Evolutionary conservation across 2,329 filamentous ascomycete genomes (phyloP).

Genomic region (Aureobasidium sp.): DNA sequence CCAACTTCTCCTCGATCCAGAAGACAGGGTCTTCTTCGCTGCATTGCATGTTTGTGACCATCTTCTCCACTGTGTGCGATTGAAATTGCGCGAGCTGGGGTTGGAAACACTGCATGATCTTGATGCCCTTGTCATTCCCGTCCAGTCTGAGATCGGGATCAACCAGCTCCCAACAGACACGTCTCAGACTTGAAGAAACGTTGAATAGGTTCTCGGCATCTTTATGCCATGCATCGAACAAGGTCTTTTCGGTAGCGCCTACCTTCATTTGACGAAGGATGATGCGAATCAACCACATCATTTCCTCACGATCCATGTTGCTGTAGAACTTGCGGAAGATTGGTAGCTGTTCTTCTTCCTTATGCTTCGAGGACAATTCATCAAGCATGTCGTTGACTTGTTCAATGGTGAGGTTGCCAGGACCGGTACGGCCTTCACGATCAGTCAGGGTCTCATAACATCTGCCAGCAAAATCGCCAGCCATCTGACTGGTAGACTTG

Average conservation of each 20-base stretch:
- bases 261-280: constrained; percentile 73
- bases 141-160: constrained; percentile 66
- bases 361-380: constrained; percentile 61
- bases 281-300: constrained; percentile 92
- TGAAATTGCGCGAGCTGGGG: constrained; percentile 92
- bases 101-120: constrained; percentile 90
- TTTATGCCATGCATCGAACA: constrained; percentile 60
- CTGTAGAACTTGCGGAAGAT: constrained; percentile 80
- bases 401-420: constrained; percentile 73
- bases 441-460: constrained; percentile 84
- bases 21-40: constrained; percentile 68
- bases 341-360: constrained; percentile 74
- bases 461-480: constrained; percentile 85
- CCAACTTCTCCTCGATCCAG: constrained; percentile 97
- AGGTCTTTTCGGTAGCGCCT: constrained; percentile 76
- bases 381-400: constrained; percentile 87
- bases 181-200: constrained; percentile 78
- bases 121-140: constrained; percentile 64
- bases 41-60: constrained; percentile 60
- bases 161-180: constrained; percentile 89
- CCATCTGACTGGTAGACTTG: constrained; percentile 53
- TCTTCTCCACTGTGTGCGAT: constrained; percentile 70
- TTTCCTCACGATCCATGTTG: constrained; percentile 84
- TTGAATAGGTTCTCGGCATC: constrained; percentile 58
- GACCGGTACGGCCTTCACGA: constrained; percentile 63